Percentiles rank a stretch among this genome's conserved stretches.
Evolutionary conservation across 169 alveolate genomes (phyloP).

Genomic region (Perkinsus marinus): DNA sequence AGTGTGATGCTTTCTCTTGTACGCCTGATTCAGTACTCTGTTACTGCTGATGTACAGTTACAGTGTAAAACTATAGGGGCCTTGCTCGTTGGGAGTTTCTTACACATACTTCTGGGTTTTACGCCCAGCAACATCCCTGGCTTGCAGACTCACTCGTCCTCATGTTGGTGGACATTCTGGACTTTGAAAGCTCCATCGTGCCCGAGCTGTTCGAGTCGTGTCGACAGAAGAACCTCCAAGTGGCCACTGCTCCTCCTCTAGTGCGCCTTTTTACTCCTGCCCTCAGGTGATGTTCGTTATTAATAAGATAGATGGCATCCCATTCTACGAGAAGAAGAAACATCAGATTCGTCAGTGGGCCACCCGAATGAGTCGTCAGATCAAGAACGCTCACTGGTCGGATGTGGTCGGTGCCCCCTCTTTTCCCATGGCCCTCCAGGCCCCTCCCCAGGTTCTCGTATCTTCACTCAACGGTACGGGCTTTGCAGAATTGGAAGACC

Average conservation of each 20-base stretch:
- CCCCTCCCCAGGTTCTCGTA: constrained; percentile 25
- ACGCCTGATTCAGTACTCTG: too few relatives aligned
- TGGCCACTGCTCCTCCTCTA: not conserved
- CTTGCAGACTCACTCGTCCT: constrained; percentile 48
- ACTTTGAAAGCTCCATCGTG: constrained; percentile 56
- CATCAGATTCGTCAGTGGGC: constrained; percentile 53
- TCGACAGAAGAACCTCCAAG: constrained; percentile 45
- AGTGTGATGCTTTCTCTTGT: too few relatives aligned
- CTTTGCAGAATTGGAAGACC: constrained; percentile 37
- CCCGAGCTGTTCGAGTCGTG: constrained; percentile 65
- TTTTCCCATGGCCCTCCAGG: not conserved
- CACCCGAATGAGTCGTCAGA: constrained; percentile 58
- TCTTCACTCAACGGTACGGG: constrained; percentile 33
- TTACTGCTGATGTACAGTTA: too few relatives aligned
- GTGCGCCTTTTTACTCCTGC: not conserved
- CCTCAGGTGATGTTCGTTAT: constrained; percentile 50
- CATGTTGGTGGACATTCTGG: constrained; percentile 51
- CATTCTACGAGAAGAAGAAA: constrained; percentile 16
- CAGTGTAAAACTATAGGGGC: too few relatives aligned
- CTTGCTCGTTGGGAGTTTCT: too few relatives aligned
- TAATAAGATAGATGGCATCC: constrained; percentile 60
- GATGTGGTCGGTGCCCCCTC: constrained; percentile 35
- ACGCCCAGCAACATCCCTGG: too few relatives aligned
- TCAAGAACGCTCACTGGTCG: constrained; percentile 50
- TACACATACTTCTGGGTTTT: too few relatives aligned